Base-by-base conservation (phyloP, 2,329 filamentous ascomycete species). In the Xylaria sp. region DNA sequence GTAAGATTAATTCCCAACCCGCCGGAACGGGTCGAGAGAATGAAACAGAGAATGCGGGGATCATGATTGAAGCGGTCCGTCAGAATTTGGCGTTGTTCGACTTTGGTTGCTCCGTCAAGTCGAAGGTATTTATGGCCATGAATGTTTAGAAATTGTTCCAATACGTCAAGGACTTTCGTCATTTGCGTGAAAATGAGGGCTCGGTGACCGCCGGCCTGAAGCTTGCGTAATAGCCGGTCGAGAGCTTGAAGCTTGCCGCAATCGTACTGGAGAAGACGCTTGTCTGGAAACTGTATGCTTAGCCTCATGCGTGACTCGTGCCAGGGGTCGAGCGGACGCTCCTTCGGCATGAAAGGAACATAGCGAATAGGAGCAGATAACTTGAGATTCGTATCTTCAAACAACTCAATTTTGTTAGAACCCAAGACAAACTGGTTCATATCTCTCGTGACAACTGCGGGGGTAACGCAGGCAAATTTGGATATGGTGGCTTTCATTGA, bases 101-200 rank as follows among this genome's bases (percentile, higher is more conserved):
- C 90, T 73, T 96, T 96, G 21, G 95, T 98, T 5, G 92, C 90
- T n/a, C 95, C 95, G 73, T 99, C 95, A 4, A 99, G 85, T 19
- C 95, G 92, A 17, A 99, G 85, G 73, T 99, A 99, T 58, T 96
- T 95, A 79, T 98, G 92, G 0, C 94, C 94, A 71, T 99, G 94
- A 52, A 99, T 97, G 73, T 97, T 98, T 68, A 99, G 86, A 73
- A 99, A 99, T 69, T 95, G 93, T 75, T 99, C 95, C 2, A 99
- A 83, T 57, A 99, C 96, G 75, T 99, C 94, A 17, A 99, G 84
- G 46, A 98, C 95, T 75, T 96, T 97, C 47, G 95, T 98, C 95
- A 99, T 99, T 73, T 99, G 95, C 0, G 96, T 98, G 77, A 99
- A 99, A 74, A 99, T 99, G 52, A 99, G 83, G 9, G 93, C 95